phyloP scores from a whole-genome alignment of 441 rosid genomes.

The Dalechampia spathulata region DNA sequence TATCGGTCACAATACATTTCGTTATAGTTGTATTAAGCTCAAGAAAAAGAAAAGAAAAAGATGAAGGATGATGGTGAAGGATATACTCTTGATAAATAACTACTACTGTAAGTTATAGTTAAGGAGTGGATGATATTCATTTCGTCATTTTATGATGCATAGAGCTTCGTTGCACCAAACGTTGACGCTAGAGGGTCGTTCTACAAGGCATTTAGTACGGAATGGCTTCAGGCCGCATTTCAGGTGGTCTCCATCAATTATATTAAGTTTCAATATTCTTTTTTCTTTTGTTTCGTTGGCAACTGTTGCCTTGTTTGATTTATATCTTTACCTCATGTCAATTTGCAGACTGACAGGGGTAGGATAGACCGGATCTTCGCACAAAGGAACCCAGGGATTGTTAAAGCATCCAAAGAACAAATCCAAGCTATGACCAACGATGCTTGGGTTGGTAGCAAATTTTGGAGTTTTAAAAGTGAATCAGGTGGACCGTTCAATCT shows the following conservation, averaged over 20 bases:
- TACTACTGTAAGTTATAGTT: too few relatives aligned
- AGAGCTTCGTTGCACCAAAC: too few relatives aligned
- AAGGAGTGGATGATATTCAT: too few relatives aligned
- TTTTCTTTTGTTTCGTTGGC: neutral
- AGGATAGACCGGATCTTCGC: slow-evolving; percentile 28
- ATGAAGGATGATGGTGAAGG: too few relatives aligned
- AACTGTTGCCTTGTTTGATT: too few relatives aligned
- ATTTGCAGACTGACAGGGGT: slow-evolving; percentile 28
- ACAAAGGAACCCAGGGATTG: slow-evolving; percentile 21
- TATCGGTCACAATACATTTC: too few relatives aligned
- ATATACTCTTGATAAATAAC: too few relatives aligned
- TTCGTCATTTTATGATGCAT: too few relatives aligned
- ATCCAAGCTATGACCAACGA: slow-evolving; percentile 31
- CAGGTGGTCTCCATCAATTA: slow-evolving; percentile 19
- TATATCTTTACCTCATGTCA: too few relatives aligned
- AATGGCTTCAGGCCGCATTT: slow-evolving; percentile 47
- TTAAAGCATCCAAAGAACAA: slow-evolving; percentile 42
- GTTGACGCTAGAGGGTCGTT: slow-evolving; percentile 28
- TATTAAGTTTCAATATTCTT: neutral
- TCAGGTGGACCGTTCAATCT: slow-evolving; percentile 25
- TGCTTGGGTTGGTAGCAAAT: slow-evolving; percentile 7
- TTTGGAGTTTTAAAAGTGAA: slow-evolving; percentile 40
- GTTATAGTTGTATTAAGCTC: too few relatives aligned
- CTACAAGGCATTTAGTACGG: slow-evolving; percentile 39
- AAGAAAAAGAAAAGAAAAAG: too few relatives aligned